A percentile compares a stretch with the other conserved stretches of the same genome.
phyloP scores from a whole-genome alignment of 73 alveolate genomes.

The Tetrahymena malaccensis region DNA sequence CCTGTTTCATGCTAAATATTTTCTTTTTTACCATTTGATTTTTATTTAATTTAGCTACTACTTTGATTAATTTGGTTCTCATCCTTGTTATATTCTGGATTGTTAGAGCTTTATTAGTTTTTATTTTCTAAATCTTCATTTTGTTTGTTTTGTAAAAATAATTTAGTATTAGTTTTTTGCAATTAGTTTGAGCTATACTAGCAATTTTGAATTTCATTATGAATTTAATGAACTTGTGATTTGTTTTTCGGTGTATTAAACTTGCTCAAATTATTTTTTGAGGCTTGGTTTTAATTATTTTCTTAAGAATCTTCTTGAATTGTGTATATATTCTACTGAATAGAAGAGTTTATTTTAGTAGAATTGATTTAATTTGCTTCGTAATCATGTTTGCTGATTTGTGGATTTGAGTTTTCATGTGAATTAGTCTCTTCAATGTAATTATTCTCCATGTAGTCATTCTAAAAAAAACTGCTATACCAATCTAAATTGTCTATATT shows the following conservation, averaged over 20 bases:
- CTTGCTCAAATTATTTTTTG: background rate
- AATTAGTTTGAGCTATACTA: background rate
- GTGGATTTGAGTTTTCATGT: background rate
- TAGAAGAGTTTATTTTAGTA: background rate
- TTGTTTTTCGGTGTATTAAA: background rate
- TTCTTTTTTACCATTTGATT: too few relatives aligned
- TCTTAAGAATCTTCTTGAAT: background rate
- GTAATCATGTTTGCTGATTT: background rate
- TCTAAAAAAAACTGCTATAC: background rate
- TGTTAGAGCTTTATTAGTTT: too few relatives aligned
- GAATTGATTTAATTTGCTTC: background rate
- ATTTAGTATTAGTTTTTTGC: background rate
- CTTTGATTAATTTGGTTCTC: too few relatives aligned
- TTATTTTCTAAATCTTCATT: background rate
- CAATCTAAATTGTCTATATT: background rate
- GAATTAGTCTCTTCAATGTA: background rate
- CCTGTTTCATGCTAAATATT: too few relatives aligned
- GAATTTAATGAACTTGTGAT: background rate
- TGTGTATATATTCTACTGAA: background rate
- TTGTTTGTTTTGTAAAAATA: background rate
- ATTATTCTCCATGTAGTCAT: background rate
- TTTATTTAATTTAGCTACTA: too few relatives aligned
- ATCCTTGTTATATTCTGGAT: too few relatives aligned
- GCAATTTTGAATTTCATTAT: background rate
- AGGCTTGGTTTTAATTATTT: background rate